These are phyloP conservation scores for Camellia japonica DNA, from an alignment of 148 eudicot genomes.

Conservation along the genomic window DNA sequence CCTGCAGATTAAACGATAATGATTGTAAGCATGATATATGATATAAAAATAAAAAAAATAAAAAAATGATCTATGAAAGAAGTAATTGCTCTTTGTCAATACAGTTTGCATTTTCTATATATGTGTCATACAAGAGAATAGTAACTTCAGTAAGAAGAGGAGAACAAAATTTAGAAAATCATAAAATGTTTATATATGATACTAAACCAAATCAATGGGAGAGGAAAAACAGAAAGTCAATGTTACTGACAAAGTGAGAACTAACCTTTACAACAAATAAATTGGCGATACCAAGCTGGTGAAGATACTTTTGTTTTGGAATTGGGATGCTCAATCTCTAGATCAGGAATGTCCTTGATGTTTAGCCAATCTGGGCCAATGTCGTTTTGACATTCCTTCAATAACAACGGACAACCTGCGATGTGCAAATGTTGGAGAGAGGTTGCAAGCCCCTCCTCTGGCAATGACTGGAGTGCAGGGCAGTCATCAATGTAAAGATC, in stretches of 20 bases:
- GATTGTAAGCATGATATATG: too few species aligned
- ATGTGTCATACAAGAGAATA: too few species aligned
- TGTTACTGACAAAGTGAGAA: not conserved
- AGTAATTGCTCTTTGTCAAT: too few species aligned
- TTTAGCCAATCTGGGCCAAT: constrained; percentile 23
- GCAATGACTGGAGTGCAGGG: constrained; percentile 20
- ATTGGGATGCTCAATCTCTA: constrained; percentile 15
- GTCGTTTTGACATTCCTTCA: constrained; percentile 19
- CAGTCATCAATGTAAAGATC: constrained; percentile 28
- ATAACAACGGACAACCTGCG: constrained; percentile 23
- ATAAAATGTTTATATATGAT: too few species aligned
- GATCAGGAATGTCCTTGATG: constrained; percentile 26
- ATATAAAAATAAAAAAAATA: too few species aligned
- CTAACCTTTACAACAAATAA: constrained; percentile 10
- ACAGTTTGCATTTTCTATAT: too few species aligned
- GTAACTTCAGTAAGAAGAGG: too few species aligned
- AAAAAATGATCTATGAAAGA: too few species aligned
- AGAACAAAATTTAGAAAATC: too few species aligned
- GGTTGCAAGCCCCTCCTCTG: constrained; percentile 27
- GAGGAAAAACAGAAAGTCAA: not conserved
- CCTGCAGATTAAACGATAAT: too few species aligned
- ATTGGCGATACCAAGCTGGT: not conserved
- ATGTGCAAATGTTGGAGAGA: constrained; percentile 26
- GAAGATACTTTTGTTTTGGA: not conserved
- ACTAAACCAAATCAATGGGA: not conserved